Base-by-base conservation (phyloP, 2,329 filamentous ascomycete genomes). In the Colletotrichum salicis region DNA sequence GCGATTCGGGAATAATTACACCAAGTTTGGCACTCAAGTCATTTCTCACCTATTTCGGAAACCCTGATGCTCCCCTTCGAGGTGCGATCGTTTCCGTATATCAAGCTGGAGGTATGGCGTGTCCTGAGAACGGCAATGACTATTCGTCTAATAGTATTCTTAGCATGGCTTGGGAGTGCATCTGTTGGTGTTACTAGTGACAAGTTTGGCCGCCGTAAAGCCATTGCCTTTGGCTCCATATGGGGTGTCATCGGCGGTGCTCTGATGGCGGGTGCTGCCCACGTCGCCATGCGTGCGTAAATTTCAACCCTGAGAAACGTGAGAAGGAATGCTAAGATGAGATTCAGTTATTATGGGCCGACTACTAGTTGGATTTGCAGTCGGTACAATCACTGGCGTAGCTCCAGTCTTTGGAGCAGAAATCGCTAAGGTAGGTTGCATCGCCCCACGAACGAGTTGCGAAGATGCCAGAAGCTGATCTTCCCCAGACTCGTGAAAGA, bases 1-100 rank as follows among this genome's bases (percentile, higher is more conserved):
- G 82, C 64, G 82, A 84, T 70, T 84, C 82, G 5, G 82, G 82
- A 3, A 84, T 84, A 62, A 83, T 84, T 58, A 84, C 82, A 0
- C 82, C 82, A 1, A 83, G 80, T 63, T 71, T 84, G 3, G 82
- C 82, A 0, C 71, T 84, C 31, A 76, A 71, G 3, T 81, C 81
- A 0, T 84, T 84, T 45, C 62, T 79, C 11, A 57, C 41, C 0
- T 82, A 84, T 68, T 83, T 84, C 5, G 77, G 78, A 7, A 77
- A 79, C 2, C 82, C 82, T 0, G 70, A 80, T 62, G 76, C 82
- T 5, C 73, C 82, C 0, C 74, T 83, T 1, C 77, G 80, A 5
- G 82, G 82, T 10, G 81, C 82, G 0, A 84, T 84, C 24, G 82
- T 84, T 0, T 83, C 82, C 0, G 76, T 84, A 19, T 84, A 83